A percentile compares a stretch with the other conserved stretches of the same genome.
These are phyloP conservation scores for Pseudogymnoascus sp. DNA, from an alignment of 2,329 filamentous ascomycete genomes.

Conservation along the genomic window DNA sequence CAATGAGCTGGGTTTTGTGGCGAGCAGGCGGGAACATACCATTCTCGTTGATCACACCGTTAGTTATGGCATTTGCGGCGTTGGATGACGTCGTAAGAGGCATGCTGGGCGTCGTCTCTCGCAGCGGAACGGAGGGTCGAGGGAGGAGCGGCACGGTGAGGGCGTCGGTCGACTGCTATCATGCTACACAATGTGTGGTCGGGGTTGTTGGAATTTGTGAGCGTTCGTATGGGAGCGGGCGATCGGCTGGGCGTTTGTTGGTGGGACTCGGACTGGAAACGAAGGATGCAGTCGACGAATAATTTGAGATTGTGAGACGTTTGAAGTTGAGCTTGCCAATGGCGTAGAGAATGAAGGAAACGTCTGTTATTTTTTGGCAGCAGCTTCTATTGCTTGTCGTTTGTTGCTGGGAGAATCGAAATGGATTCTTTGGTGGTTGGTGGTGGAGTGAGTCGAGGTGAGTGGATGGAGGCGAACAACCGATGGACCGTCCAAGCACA, in stretches of 20 bases:
- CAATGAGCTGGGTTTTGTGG: neutral
- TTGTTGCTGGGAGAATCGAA: neutral
- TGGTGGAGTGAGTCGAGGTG: neutral
- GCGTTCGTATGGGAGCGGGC: neutral
- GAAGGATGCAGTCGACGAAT: neutral
- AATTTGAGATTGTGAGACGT: neutral
- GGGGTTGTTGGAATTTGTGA: neutral
- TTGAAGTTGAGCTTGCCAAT: neutral
- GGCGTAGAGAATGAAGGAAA: neutral
- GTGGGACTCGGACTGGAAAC: neutral
- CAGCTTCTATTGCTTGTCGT: neutral
- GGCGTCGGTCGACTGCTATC: neutral
- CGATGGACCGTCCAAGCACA: neutral
- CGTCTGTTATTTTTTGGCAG: neutral
- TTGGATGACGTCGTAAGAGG: constrained; percentile 26
- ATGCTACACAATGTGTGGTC: neutral
- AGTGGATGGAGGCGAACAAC: neutral
- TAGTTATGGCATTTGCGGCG: constrained; percentile 20
- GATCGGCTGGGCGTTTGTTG: neutral
- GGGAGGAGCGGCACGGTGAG: constrained; percentile 1
- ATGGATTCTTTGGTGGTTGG: neutral
- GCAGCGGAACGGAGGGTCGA: neutral
- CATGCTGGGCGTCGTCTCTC: constrained; percentile 17
- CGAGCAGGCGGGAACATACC: constrained; percentile 17
- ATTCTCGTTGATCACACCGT: constrained; percentile 24